Evolutionary conservation across 495 filamentous ascomycete species (phyloP).

Genomic region (Hypoxylon lienhwacheense): DNA sequence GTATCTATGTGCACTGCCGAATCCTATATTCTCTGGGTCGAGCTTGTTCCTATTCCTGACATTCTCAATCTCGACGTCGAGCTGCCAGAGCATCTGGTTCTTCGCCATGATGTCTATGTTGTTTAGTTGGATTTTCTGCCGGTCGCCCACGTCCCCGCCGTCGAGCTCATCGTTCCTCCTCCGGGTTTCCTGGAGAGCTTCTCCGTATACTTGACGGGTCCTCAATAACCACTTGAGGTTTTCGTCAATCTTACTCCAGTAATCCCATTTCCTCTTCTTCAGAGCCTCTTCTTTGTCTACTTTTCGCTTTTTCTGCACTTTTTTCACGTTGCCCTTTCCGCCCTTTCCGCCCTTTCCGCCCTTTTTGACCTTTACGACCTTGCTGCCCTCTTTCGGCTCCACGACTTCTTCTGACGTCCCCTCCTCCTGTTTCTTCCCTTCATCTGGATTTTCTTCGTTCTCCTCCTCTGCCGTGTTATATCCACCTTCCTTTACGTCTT

Average conservation of each 20-base stretch:
- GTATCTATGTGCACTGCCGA: conserved; percentile 4
- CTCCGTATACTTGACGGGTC: conserved; percentile 1
- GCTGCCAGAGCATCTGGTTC: conserved; percentile 21
- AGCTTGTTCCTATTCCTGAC: neutral
- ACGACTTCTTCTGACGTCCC: no score
- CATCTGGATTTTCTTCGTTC: no score
- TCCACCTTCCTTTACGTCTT: no score
- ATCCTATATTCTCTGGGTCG: neutral
- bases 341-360: no score
- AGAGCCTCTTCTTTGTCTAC: no score
- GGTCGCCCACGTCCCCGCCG: conserved; percentile 14
- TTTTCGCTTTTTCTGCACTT: no score
- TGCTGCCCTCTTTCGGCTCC: no score
- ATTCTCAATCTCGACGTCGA: conserved; percentile 23
- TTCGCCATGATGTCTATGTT: conserved; percentile 31
- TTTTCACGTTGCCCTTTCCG: no score
- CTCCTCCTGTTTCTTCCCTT: no score
- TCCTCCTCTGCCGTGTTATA: no score
- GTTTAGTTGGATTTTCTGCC: conserved; percentile 10
- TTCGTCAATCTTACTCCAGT: neutral
- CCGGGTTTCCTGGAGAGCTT: neutral
- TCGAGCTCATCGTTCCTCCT: conserved; percentile 16
- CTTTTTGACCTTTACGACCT: no score
- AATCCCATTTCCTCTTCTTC: neutral
- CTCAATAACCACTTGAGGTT: neutral